Conservation (phyloP, 805 yeast species). For the Hanseniaspora singularis region DNA sequence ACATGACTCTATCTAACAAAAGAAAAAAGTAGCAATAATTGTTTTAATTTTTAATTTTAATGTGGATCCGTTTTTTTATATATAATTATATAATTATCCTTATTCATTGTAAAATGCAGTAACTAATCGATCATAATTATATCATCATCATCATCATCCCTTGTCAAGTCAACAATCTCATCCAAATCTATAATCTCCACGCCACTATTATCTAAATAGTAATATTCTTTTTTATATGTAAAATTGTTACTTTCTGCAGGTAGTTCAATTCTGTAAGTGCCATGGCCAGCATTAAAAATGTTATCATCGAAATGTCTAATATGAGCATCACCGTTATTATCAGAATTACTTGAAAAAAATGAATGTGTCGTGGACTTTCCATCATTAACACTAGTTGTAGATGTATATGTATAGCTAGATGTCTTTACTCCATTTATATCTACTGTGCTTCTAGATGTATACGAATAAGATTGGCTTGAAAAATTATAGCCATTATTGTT, state of each 20-base stretch:
- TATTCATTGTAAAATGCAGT: too few species aligned
- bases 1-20: too few species aligned
- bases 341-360: not conserved
- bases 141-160: not conserved
- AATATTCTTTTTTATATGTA: too few species aligned
- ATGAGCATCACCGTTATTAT: not conserved
- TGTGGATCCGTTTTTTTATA: not conserved
- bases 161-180: not conserved
- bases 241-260: not conserved
- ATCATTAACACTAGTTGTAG: not conserved
- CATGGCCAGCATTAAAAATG: constrained; percentile 4
- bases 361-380: not conserved
- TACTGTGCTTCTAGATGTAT: too few species aligned
- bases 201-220: not conserved
- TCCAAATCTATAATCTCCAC: not conserved
- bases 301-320: too few species aligned
- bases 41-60: too few species aligned
- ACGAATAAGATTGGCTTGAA: not conserved
- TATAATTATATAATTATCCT: too few species aligned
- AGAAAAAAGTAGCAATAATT: too few species aligned
- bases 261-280: constrained; percentile 2
- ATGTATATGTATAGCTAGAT: not conserved
- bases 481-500: not conserved
- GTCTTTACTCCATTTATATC: too few species aligned
- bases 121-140: constrained; percentile 1